Percentiles rank a stretch among this genome's conserved stretches.
Evolutionary conservation across 2,329 filamentous ascomycete species (phyloP).

Genomic region (Huntiella savannae): DNA sequence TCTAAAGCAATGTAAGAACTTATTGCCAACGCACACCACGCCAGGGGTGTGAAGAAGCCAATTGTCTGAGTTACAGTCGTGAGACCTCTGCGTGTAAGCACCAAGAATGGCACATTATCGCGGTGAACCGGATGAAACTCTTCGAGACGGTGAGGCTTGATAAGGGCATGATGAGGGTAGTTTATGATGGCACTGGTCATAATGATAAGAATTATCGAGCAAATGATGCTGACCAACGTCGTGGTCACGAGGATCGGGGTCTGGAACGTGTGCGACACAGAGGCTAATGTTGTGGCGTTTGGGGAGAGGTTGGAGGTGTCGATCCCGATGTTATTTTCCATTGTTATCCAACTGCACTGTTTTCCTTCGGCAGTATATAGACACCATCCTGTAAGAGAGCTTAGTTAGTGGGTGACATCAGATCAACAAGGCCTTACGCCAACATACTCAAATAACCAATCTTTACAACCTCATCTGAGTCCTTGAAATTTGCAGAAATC

Average conservation of each 20-base stretch:
- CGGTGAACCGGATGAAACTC: slow-evolving; percentile 4
- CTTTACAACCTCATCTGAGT: neutral
- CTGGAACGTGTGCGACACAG: slow-evolving; percentile 1
- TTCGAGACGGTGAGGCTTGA: neutral
- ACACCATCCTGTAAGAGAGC: slow-evolving; percentile 1
- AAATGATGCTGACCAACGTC: neutral
- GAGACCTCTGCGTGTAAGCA: slow-evolving; percentile 1
- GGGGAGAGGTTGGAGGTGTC: neutral
- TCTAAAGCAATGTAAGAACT: slow-evolving; percentile 1
- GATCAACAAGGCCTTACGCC: neutral
- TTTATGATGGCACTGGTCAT: neutral
- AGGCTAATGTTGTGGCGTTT: too few relatives aligned
- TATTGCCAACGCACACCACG: slow-evolving; percentile 3
- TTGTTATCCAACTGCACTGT: neutral
- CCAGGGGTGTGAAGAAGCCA: slow-evolving; percentile 3
- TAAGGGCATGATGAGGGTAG: neutral
- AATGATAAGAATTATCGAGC: neutral
- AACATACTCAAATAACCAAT: slow-evolving; percentile 5
- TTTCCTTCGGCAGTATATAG: neutral
- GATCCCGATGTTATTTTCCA: neutral
- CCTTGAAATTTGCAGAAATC: neutral
- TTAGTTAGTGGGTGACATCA: neutral
- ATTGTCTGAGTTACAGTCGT: neutral
- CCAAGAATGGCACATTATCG: slow-evolving; percentile 3
- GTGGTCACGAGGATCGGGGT: neutral